Conservation (phyloP, 2,329 filamentous ascomycete genomes). For the Chaetomiaceae sp. region DNA sequence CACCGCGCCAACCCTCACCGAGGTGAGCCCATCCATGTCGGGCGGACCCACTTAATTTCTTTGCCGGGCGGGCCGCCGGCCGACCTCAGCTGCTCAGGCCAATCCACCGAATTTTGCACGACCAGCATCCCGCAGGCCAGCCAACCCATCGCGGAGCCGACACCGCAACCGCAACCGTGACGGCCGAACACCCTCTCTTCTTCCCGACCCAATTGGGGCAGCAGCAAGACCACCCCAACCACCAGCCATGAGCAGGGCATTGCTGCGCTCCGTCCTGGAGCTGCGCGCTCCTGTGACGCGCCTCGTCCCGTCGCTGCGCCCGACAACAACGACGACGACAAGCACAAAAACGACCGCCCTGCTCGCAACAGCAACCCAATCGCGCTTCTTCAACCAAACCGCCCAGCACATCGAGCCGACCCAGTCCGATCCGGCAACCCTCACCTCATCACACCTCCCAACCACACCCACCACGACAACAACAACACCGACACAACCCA, state of each 20-base stretch:
- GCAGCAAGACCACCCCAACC: background rate
- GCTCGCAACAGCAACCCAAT: background rate
- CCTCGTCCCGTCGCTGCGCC: slow-evolving; percentile 46
- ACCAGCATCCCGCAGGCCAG: background rate
- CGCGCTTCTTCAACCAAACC: slow-evolving; percentile 45
- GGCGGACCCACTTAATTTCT: background rate
- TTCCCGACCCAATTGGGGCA: slow-evolving; percentile 5
- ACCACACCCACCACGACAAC: slow-evolving; percentile 21
- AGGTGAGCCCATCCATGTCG: background rate
- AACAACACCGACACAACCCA: slow-evolving; percentile 24
- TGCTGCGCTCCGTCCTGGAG: slow-evolving; percentile 61
- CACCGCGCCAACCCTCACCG: slow-evolving; percentile 1
- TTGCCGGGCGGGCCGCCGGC: background rate
- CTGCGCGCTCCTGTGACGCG: slow-evolving; percentile 43
- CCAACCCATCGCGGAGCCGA: slow-evolving; percentile 16
- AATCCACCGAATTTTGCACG: slow-evolving; percentile 15
- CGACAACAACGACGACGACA: background rate
- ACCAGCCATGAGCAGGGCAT: slow-evolving; percentile 49
- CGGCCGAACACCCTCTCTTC: background rate
- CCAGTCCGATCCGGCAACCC: slow-evolving; percentile 9
- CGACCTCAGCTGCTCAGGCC: slow-evolving; percentile 4
- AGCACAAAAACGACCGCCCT: background rate
- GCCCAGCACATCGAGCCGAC: slow-evolving; percentile 44
- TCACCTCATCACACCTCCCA: background rate
- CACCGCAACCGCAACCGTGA: slow-evolving; percentile 3